Evolutionary conservation across 306 rosid species (phyloP).

Genomic region (Oemleria cerasiformis): DNA sequence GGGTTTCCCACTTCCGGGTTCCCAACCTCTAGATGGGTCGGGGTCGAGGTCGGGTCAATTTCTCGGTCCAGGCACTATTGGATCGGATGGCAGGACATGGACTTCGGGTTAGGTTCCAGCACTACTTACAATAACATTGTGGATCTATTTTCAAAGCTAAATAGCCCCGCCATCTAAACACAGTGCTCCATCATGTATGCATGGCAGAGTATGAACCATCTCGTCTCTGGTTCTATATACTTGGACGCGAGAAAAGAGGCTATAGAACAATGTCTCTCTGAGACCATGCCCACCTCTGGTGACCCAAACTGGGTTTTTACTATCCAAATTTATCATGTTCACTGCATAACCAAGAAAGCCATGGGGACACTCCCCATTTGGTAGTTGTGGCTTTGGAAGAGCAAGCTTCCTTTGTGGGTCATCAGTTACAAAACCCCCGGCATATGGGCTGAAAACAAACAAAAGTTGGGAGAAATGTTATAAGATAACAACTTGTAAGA

Average conservation of each 20-base stretch:
- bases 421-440: constrained; percentile 52
- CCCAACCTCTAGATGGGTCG: too few relatives aligned
- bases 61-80: too few relatives aligned
- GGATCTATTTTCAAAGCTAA: too few relatives aligned
- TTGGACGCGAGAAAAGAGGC: constrained; percentile 68
- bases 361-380: constrained; percentile 63
- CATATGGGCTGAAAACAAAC: constrained; percentile 61
- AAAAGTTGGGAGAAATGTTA: neutral
- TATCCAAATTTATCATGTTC: constrained; percentile 65
- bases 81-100: too few relatives aligned
- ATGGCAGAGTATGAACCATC: constrained; percentile 73
- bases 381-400: constrained; percentile 70
- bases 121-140: too few relatives aligned
- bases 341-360: constrained; percentile 89
- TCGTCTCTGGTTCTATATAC: constrained; percentile 62
- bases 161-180: constrained; percentile 94
- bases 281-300: constrained; percentile 70
- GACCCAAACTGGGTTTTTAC: constrained; percentile 41
- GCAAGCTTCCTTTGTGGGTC: constrained; percentile 74
- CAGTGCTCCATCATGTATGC: constrained; percentile 73
- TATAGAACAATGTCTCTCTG: constrained; percentile 76
- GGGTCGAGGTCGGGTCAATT: too few relatives aligned
- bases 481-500: neutral
- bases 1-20: too few relatives aligned
- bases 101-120: too few relatives aligned